Percentiles rank a stretch among this genome's conserved stretches.
These are phyloP conservation scores for Sugiyamaella chiloensis DNA, from an alignment of 805 yeast genomes.

Conservation along the genomic window DNA sequence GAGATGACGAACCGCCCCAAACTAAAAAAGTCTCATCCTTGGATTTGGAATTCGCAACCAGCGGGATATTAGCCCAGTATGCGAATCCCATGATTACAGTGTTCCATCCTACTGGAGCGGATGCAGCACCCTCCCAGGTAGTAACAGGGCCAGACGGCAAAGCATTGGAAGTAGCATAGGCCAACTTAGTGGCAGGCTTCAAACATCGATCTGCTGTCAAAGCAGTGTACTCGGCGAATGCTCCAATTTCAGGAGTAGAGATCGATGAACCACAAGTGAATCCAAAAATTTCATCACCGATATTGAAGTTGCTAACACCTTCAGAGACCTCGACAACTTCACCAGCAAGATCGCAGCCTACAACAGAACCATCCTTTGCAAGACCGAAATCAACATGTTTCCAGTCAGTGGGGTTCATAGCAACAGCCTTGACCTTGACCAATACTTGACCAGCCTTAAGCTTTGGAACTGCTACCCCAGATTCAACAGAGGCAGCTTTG, in stretches of 20 bases:
- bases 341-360: constrained; percentile 17
- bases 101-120: constrained; percentile 50
- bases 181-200: constrained; percentile 25
- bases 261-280: constrained; percentile 53
- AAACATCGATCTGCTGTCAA: constrained; percentile 38
- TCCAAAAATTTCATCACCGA: constrained; percentile 58
- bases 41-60: constrained; percentile 30
- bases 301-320: constrained; percentile 31
- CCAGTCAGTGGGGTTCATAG: constrained; percentile 37
- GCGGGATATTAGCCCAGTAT: constrained; percentile 28
- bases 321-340: constrained; percentile 12
- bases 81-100: constrained; percentile 47
- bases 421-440: constrained; percentile 15
- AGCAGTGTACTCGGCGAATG: constrained; percentile 54
- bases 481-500: constrained; percentile 7
- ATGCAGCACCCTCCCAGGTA: constrained; percentile 63
- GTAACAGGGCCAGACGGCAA: constrained; percentile 40
- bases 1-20: constrained; percentile 57
- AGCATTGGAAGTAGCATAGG: constrained; percentile 25
- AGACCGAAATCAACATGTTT: constrained; percentile 46
- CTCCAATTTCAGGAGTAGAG: constrained; percentile 47
- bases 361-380: constrained; percentile 29
- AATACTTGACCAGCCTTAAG: constrained; percentile 9
- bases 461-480: constrained; percentile 9
- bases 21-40: constrained; percentile 24